phyloP scores from a whole-genome alignment of 371 early-diverging fungal species.

The Nematocida sp. region DNA sequence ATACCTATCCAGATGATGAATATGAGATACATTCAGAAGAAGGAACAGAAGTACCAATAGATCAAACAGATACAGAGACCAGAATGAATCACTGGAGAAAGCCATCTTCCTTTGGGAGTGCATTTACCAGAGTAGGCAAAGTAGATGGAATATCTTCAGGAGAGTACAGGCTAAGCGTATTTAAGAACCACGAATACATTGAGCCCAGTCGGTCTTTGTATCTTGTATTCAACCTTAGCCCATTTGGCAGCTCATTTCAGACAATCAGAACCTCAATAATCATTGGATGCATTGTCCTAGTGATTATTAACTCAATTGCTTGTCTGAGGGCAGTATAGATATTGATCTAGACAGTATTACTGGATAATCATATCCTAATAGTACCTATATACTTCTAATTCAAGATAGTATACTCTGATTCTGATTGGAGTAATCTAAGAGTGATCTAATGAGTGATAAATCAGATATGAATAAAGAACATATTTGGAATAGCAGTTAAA shows the following conservation, averaged over 20 bases:
- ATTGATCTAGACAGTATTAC: too few species aligned
- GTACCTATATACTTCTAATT: too few species aligned
- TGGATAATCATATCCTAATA: too few species aligned
- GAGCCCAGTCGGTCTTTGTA: neutral
- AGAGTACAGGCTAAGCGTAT: constrained; percentile 1
- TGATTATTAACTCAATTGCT: constrained; percentile 4
- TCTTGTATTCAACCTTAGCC: constrained; percentile 5
- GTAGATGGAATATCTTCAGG: neutral
- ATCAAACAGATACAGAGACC: neutral
- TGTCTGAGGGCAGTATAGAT: too few species aligned
- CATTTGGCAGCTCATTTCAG: constrained; percentile 15
- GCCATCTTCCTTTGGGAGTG: constrained; percentile 25
- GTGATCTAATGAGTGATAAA: too few species aligned
- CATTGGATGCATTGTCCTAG: neutral
- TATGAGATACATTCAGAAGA: neutral
- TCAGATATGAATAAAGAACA: too few species aligned
- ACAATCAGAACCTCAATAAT: neutral
- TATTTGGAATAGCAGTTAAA: too few species aligned
- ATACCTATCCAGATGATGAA: constrained; percentile 24
- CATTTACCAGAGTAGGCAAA: constrained; percentile 26
- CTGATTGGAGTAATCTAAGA: too few species aligned
- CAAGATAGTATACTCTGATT: too few species aligned
- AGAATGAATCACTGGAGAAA: constrained; percentile 11
- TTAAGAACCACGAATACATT: constrained; percentile 9
- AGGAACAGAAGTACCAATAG: neutral